phyloP scores from a whole-genome alignment of 2,329 filamentous ascomycete genomes.

The Tetracladium maxilliforme region DNA sequence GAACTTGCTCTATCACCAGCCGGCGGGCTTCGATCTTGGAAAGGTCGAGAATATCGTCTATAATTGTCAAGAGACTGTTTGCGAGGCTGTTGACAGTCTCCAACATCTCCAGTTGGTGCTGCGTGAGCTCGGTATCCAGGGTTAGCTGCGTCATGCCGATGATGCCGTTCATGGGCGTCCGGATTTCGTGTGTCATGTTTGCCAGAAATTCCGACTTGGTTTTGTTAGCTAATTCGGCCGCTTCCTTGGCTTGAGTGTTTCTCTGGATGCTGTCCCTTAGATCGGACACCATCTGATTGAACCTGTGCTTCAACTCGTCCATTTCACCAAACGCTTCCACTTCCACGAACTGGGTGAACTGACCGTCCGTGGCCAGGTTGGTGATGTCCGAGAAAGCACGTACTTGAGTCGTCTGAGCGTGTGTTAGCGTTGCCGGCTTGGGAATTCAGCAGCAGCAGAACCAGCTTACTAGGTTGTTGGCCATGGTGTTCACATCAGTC shows the following conservation, averaged over 20 bases:
- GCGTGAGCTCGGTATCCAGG: constrained; percentile 84
- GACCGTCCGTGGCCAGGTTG: constrained; percentile 91
- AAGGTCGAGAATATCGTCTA: constrained; percentile 67
- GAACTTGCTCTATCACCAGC: constrained; percentile 97
- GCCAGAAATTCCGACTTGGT: constrained; percentile 97
- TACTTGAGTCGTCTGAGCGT: constrained; percentile 83
- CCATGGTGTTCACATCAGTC: constrained; percentile 17
- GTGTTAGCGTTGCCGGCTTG: too few relatives aligned
- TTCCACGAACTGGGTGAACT: constrained; percentile 93
- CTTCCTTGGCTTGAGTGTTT: constrained; percentile 90
- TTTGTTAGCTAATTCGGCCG: constrained; percentile 91
- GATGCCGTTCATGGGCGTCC: constrained; percentile 89
- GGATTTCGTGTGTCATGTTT: constrained; percentile 98
- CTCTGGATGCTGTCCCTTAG: constrained; percentile 90
- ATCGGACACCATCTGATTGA: constrained; percentile 98
- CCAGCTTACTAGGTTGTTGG: constrained; percentile 57
- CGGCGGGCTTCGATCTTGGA: constrained; percentile 86
- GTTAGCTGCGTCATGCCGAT: constrained; percentile 97
- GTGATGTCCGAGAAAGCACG: constrained; percentile 96
- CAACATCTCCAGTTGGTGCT: constrained; percentile 94
- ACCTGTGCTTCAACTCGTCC: constrained; percentile 97
- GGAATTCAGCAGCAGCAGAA: too few relatives aligned
- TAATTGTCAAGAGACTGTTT: constrained; percentile 92
- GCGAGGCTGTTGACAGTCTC: constrained; percentile 96
- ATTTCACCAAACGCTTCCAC: constrained; percentile 98